Percentiles rank a stretch among this genome's conserved stretches.
Evolutionary conservation across 148 eudicot species (phyloP).

Genomic region (Rhododendron henanense): DNA sequence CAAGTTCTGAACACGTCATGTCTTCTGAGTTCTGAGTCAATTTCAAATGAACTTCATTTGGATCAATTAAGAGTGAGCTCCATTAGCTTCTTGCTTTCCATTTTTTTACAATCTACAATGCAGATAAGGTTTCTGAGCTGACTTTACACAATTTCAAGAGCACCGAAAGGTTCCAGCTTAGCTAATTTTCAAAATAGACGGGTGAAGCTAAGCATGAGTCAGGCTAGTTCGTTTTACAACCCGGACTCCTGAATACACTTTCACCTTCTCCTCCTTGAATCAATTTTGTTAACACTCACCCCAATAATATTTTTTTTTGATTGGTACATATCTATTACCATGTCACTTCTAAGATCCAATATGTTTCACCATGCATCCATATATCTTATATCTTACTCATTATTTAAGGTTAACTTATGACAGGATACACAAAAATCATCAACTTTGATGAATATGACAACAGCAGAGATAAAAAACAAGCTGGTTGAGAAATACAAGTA

Average conservation of each 20-base stretch:
- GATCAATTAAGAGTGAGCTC: neutral
- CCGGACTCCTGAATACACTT: neutral
- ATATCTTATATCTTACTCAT: neutral
- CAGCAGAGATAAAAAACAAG: slow-evolving; percentile 59
- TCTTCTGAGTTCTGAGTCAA: neutral
- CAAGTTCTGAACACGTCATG: neutral
- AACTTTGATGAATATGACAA: slow-evolving; percentile 46
- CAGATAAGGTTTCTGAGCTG: neutral
- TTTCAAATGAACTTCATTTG: neutral
- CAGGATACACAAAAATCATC: slow-evolving; percentile 34
- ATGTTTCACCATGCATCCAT: neutral
- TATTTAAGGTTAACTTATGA: neutral
- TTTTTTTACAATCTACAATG: neutral
- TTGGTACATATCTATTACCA: neutral
- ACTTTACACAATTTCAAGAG: neutral
- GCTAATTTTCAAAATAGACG: neutral
- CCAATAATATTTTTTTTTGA: neutral
- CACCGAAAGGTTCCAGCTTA: neutral
- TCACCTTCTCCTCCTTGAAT: neutral
- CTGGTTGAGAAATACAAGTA: slow-evolving; percentile 63
- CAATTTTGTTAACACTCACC: neutral
- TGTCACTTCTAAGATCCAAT: neutral
- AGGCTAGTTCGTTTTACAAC: neutral
- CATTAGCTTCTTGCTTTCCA: neutral
- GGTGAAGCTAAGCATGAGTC: neutral